Base-by-base conservation (phyloP, 2,329 filamentous ascomycete genomes). In the Penicillium sp. region DNA sequence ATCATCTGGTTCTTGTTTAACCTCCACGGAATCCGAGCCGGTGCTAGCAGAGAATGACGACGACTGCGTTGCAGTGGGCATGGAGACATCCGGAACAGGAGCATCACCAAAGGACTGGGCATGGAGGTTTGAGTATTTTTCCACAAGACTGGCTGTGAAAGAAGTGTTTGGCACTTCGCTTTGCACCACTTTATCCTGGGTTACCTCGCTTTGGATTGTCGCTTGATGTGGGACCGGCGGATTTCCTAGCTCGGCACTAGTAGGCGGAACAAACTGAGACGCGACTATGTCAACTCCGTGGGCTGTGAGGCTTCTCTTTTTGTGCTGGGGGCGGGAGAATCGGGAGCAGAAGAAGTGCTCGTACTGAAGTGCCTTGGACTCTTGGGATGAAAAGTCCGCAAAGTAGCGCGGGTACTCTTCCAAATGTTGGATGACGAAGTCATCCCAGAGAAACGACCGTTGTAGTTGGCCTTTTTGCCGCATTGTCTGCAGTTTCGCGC, bases 401-500 rank as follows among this genome's bases (percentile, higher is more conserved):
- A 71, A 47, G 58, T 80, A 74, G n/a, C 53, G 51, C 4, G 65
- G 69, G 58, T 78, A 81, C 27, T 73, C 69, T 17, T 68, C 58
- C 7, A 72, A 64, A 59, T 78, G 70, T 61, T 73, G 70, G 52
- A 76, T 77, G 50, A 80, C 65, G 56, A 78, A 80, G 60, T 80
- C 78, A 64, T 81, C 78, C 75, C 77, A 79, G 15, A 80, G 54
- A 25, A 70, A 75, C 13, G 73, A 76, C 50, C 71, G 68, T 38
- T 70, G 62, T 36, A 76, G 58, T 29, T 66, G 52, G 6, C 70
- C 74, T 19, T 61, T 53, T 21, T 58, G 59, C n/a, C 72, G 61
- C 38, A 78, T 61, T 15, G 60, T 59, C 25, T 72, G 68, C 38
- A 79, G 62, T 49, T 70, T 75, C 19, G 60, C 62, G 54, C 76